Percentiles rank a stretch among this genome's conserved stretches.
Evolutionary conservation across 1,284 basidiomycete species (phyloP).

Genomic region (Fereydounia khargensis): DNA sequence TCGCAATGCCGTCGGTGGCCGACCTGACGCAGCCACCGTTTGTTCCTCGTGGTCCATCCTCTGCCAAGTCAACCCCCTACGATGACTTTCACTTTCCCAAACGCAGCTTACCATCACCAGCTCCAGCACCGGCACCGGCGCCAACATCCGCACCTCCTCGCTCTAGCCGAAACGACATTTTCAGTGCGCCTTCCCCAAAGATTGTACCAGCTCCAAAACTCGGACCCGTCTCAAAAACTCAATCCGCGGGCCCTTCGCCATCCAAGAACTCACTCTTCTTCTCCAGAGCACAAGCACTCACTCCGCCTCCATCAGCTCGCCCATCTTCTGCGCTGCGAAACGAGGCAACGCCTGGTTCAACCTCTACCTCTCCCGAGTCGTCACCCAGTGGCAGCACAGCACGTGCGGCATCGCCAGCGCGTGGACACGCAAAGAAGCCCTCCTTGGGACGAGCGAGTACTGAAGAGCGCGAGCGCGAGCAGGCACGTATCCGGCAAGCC

Average conservation of each 20-base stretch:
- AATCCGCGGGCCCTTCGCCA: slow-evolving; percentile 2
- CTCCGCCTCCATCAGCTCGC: slow-evolving; percentile 9
- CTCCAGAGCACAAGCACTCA: no score
- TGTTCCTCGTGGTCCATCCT: not conserved
- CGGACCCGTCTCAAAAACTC: not conserved
- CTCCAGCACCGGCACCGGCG: not conserved
- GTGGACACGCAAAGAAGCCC: slow-evolving; percentile 24
- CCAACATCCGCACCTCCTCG: not conserved
- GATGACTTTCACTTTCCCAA: no score
- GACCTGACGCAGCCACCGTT: not conserved
- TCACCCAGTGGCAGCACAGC: slow-evolving; percentile 1
- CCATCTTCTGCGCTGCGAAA: slow-evolving; percentile 6
- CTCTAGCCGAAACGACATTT: slow-evolving; percentile 40
- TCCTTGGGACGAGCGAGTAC: slow-evolving; percentile 42
- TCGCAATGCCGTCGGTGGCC: slow-evolving; percentile 4
- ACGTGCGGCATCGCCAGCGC: not conserved
- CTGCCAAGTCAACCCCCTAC: no score
- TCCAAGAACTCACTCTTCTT: slow-evolving; percentile 28
- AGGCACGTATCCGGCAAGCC: slow-evolving; percentile 32
- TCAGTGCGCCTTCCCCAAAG: slow-evolving; percentile 21
- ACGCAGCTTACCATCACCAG: no score
- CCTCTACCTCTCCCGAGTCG: not conserved
- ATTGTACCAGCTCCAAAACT: slow-evolving; percentile 28
- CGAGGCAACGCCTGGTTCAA: no score
- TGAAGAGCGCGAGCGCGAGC: slow-evolving; percentile 43